phyloP scores from a whole-genome alignment of 1,284 basidiomycete genomes.

The Clitocybe nebularis region DNA sequence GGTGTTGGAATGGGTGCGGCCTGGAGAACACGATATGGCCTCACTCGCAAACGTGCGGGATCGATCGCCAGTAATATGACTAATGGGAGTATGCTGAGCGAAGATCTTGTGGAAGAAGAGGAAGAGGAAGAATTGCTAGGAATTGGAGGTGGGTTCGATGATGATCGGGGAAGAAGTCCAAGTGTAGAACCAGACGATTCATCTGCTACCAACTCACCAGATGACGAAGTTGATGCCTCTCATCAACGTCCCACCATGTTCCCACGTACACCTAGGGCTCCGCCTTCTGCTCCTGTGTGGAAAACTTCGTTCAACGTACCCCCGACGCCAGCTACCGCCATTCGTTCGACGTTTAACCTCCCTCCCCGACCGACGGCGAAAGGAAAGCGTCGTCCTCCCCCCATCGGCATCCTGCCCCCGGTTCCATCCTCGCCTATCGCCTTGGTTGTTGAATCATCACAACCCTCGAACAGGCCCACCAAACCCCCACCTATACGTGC shows the following conservation, averaged over 20 bases:
- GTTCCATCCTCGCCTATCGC: constrained; percentile 66
- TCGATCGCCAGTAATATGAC: constrained; percentile 69
- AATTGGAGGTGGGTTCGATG: constrained; percentile 64
- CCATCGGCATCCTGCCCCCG: constrained; percentile 59
- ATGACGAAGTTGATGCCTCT: constrained; percentile 34
- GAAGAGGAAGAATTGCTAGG: constrained; percentile 70
- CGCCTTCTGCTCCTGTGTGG: constrained; percentile 52
- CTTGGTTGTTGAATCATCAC: constrained; percentile 36
- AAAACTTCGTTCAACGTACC: constrained; percentile 47
- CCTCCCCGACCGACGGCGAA: constrained; percentile 37
- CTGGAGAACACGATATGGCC: constrained; percentile 58
- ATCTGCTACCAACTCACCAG: constrained; percentile 41
- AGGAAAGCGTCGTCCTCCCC: constrained; percentile 53
- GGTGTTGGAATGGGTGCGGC: constrained; percentile 63
- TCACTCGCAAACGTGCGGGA: constrained; percentile 60
- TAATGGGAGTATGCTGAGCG: constrained; percentile 65
- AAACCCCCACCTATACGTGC: constrained; percentile 13
- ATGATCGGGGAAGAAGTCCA: constrained; percentile 28
- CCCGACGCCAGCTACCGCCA: constrained; percentile 39
- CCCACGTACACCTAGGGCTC: constrained; percentile 26
- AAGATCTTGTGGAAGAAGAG: constrained; percentile 77
- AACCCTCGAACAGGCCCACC: constrained; percentile 16
- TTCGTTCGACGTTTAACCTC: constrained; percentile 52
- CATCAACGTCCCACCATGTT: constrained; percentile 21
- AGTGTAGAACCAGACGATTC: constrained; percentile 27